Base-by-base conservation (phyloP, 2,329 filamentous ascomycete genomes). In the Cadophora sp. region DNA sequence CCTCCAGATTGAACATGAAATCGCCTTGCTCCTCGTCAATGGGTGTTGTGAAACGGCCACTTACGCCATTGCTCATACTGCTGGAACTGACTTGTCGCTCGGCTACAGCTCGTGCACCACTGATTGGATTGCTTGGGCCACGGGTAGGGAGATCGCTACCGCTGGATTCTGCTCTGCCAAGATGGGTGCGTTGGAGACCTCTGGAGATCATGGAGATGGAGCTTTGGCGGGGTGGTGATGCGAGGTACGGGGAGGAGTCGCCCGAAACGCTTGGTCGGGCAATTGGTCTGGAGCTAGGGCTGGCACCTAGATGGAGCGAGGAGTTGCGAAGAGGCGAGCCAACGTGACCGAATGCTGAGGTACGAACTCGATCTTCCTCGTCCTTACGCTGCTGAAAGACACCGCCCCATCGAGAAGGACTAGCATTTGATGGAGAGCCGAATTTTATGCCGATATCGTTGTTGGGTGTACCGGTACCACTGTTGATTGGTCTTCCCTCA, bases 1-100 rank as follows among this genome's bases (percentile, higher is more conserved):
- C 87, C 72, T 90, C 88, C 87, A 90, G 90, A 74, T 81, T 86
- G 76, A 90, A 90, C 16, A 90, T 85, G 71, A 90, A 89, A 29
- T 87, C 84, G 4, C 86, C 82, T 65, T 90, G 87, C 73, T 90
- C 88, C 75, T 90, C 88, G 68, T 89, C 87, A 69, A 90, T 90
- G 3, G 87, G 87, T 0, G 87, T 89, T 1, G 87, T 87, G 76
- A 89, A 89, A 19, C 88, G 81, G 24, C 86, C 86, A 48, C 83
- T 86, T 48, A 72, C 70, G 46, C 69, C 73, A 67, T 73, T 74
- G 80, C 79, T 24, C 79, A 83, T 59, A 72, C 87, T 89, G 34
- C 84, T 84, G 66, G 83, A 87, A 73, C 87, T 89, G 43, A 88
- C 82, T 76, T 89, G 87, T 59, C 87, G 83, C 73, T 90, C 87